Evolutionary conservation across 2,329 filamentous ascomycete species (phyloP), one percentile per base, ranked within the genome.

Genomic region (Tolypocladium inflatum): DNA sequence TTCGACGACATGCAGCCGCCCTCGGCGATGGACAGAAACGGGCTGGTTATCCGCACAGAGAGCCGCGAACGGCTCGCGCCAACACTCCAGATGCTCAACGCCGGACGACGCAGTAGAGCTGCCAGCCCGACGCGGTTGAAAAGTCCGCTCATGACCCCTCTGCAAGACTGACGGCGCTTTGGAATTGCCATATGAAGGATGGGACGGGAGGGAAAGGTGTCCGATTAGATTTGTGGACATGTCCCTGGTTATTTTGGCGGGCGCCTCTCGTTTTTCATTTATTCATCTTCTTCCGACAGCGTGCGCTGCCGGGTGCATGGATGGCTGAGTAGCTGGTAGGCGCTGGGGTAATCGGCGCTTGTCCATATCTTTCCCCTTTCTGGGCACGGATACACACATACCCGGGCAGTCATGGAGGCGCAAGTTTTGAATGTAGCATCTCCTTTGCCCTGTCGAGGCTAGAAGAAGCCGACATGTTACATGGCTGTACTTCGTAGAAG

Each of bases 11-110:
- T 73, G 17, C 70, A 72, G 33, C 66, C 67, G 17, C 64, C 67
- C 19, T 78, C 75, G 56, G 78, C 78, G 6, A 78, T 87, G 67
- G 83, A 86, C 63, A 76, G 91, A 43, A 85, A 83, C 53, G 92
- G 92, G 1, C 71, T 97, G 62, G 86, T 90, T 57, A 83, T 91
- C 2, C 79, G 93, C 63, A 95, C 90, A 0, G 93, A 97, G 69
- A 96, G 91, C 69, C 80, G 91, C 56, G 94, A 97, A 68, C 80
- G 90, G 59, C 73, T 97, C 42, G 78, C 81, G 19, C 80, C 83
- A 17, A 80, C 76, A 10, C 63, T 80, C 30, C 78, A 80, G 58
- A 78, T 81, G 73, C 69, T 83, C 60, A 80, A 76, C 55, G 80
- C 80, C 2, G 82, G 83, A 30, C 71, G 83, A 70, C 76, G 82